A percentile compares a stretch with the other conserved stretches of the same genome.
Evolutionary conservation across 495 filamentous ascomycete genomes (phyloP).

Genomic region (Antarctomyces pellizariae): DNA sequence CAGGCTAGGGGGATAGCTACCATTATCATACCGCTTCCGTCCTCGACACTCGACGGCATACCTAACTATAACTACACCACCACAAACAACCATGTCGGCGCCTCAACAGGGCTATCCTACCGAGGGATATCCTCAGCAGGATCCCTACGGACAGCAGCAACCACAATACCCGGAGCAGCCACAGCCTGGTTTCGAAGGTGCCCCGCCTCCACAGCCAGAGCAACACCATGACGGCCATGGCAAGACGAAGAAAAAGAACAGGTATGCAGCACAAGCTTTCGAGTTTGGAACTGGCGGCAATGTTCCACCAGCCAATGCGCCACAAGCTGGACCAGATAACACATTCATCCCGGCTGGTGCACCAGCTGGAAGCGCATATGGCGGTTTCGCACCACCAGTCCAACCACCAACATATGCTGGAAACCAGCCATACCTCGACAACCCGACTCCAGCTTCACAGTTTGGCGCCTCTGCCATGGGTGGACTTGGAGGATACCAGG

Average conservation of each 20-base stretch:
- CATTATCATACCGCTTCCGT: no score
- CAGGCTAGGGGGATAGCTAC: no score
- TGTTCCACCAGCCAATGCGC: constrained; percentile 39
- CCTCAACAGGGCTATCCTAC: constrained; percentile 37
- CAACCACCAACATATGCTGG: constrained; percentile 24
- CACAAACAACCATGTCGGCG: constrained; percentile 27
- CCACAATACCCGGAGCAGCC: constrained; percentile 17
- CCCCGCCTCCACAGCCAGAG: constrained; percentile 16
- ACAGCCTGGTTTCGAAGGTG: constrained; percentile 14
- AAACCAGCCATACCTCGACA: constrained; percentile 40
- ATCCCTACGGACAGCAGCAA: constrained; percentile 19
- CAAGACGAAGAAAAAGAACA: constrained; percentile 60
- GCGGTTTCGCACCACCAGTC: constrained; percentile 7
- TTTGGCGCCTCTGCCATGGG: constrained; percentile 16
- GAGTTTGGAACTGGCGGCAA: constrained; percentile 84
- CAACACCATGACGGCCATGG: constrained; percentile 24
- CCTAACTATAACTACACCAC: no score
- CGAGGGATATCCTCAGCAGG: constrained; percentile 33
- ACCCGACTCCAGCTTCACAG: constrained; percentile 15
- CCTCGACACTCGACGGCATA: no score
- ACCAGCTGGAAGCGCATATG: constrained; percentile 11
- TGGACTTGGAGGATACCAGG: constrained; percentile 34
- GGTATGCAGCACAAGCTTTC: constrained; percentile 84
- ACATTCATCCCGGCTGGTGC: constrained; percentile 5
- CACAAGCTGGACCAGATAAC: constrained; percentile 24